A percentile compares a stretch with the other conserved stretches of the same genome.
Evolutionary conservation across 169 alveolate species (phyloP).

Genomic region (Plasmodium cynomolgi): DNA sequence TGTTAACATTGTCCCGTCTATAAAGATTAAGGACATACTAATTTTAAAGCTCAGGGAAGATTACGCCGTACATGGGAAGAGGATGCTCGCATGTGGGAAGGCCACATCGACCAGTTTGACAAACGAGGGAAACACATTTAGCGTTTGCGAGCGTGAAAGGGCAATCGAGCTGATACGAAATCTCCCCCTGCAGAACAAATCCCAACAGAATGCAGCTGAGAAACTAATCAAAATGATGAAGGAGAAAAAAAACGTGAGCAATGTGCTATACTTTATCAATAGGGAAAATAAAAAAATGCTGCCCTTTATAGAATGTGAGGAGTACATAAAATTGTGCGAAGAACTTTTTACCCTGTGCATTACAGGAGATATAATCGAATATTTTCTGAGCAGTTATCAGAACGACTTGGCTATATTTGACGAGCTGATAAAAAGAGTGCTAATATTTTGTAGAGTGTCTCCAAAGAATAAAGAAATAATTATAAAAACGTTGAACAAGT

Average conservation of each 20-base stretch:
- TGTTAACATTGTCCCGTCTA: conserved; percentile 75
- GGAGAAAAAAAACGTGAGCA: neutral
- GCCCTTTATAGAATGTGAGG: conserved; percentile 67
- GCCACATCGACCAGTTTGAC: neutral
- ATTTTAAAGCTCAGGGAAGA: conserved; percentile 81
- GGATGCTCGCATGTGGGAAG: conserved; percentile 5
- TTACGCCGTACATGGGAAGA: conserved; percentile 44
- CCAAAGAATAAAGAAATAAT: conserved; percentile 95
- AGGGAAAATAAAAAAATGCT: conserved; percentile 73
- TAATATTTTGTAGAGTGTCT: conserved; percentile 96
- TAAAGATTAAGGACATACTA: conserved; percentile 39
- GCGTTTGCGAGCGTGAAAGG: neutral
- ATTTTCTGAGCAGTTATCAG: conserved; percentile 75
- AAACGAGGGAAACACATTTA: neutral
- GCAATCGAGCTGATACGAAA: neutral
- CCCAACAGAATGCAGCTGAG: neutral
- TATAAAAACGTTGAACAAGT: conserved; percentile 84
- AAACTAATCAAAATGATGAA: conserved; percentile 10
- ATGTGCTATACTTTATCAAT: conserved; percentile 27
- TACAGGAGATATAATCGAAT: conserved; percentile 80
- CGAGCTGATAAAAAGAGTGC: conserved; percentile 40
- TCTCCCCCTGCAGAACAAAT: neutral
- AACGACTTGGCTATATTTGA: conserved; percentile 26
- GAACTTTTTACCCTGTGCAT: conserved; percentile 66
- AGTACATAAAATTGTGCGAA: conserved; percentile 12